phyloP scores from a whole-genome alignment of 2,329 filamentous ascomycete species.

The Clonostachys byssicola region DNA sequence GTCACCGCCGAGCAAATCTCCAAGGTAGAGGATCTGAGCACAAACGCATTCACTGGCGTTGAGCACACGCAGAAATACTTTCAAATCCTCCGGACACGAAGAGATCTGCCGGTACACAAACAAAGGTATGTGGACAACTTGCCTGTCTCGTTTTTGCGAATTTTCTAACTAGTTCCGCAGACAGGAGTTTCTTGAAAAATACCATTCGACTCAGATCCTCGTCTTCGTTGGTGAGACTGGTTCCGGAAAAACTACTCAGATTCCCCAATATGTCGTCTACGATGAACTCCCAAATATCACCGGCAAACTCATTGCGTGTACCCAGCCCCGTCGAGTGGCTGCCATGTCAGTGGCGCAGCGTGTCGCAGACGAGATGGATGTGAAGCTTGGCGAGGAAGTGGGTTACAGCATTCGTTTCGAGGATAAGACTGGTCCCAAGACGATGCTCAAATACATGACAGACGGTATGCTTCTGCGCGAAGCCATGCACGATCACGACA shows the following conservation, averaged over 20 bases:
- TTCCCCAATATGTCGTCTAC: slow-evolving; percentile 96
- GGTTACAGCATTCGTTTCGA: slow-evolving; percentile 99
- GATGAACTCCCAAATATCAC: slow-evolving; percentile 88
- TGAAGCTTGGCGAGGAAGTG: slow-evolving; percentile 86
- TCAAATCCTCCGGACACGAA: slow-evolving; percentile 77
- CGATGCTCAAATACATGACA: slow-evolving; percentile 98
- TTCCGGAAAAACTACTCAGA: slow-evolving; percentile 99
- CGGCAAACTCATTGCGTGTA: slow-evolving; percentile 92
- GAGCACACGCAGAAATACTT: slow-evolving; percentile 83
- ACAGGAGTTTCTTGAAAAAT: slow-evolving; percentile 89
- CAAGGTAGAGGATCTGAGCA: slow-evolving; percentile 72
- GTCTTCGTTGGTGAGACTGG: slow-evolving; percentile 99
- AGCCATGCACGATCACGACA: slow-evolving; percentile 91
- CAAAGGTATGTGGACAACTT: slow-evolving; percentile 69
- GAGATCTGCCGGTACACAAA: slow-evolving; percentile 85
- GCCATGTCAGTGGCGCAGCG: slow-evolving; percentile 98
- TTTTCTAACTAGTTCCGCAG: slow-evolving; percentile 29
- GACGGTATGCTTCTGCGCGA: slow-evolving; percentile 97
- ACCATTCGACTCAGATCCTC: slow-evolving; percentile 90
- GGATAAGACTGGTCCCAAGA: slow-evolving; percentile 84
- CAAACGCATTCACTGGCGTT: slow-evolving; percentile 80
- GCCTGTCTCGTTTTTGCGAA: background rate
- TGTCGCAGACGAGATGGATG: slow-evolving; percentile 96
- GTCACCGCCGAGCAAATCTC: slow-evolving; percentile 75
- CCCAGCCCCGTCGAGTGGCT: slow-evolving; percentile 93